Percentiles rank a stretch among this genome's conserved stretches.
These are phyloP conservation scores for Oryza coarctata DNA, from an alignment of 176 grass and related monocot species.

Conservation along the genomic window DNA sequence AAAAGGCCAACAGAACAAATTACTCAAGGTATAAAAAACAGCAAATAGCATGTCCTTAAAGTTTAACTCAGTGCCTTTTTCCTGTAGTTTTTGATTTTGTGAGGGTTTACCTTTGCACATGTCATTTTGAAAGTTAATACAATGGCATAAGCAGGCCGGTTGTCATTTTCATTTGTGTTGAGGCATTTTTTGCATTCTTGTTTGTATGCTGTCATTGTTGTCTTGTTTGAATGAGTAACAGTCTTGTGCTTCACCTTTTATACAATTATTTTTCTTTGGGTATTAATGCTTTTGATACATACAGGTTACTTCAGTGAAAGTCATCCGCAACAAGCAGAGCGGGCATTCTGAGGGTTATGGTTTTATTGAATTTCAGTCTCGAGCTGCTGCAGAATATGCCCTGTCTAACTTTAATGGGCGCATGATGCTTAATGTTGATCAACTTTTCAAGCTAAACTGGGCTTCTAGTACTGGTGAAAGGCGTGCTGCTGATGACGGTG, in stretches of 20 bases:
- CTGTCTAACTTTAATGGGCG: constrained; percentile 64
- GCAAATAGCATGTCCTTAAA: background rate
- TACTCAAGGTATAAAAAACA: background rate
- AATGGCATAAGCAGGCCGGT: background rate
- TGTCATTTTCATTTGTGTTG: constrained; percentile 4
- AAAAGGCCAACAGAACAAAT: background rate
- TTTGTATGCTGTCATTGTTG: background rate
- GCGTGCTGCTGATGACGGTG: constrained; percentile 51
- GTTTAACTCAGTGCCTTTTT: background rate
- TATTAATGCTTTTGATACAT: constrained; percentile 23
- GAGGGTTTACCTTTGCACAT: background rate
- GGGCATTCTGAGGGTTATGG: constrained; percentile 86
- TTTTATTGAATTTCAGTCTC: constrained; percentile 78
- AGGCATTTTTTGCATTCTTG: background rate
- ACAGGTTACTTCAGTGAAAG: constrained; percentile 71
- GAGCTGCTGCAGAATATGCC: constrained; percentile 68
- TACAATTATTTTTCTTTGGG: background rate
- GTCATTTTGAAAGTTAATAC: background rate
- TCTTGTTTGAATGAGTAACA: background rate
- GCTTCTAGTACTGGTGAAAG: constrained; percentile 71
- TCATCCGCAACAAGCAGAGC: constrained; percentile 84
- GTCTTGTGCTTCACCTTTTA: background rate
- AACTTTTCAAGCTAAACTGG: constrained; percentile 81
- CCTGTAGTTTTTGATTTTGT: background rate
- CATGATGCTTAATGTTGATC: constrained; percentile 67